Evolutionary conservation across 257 asterid species (phyloP).

Genomic region (Nicotiana otophora): DNA sequence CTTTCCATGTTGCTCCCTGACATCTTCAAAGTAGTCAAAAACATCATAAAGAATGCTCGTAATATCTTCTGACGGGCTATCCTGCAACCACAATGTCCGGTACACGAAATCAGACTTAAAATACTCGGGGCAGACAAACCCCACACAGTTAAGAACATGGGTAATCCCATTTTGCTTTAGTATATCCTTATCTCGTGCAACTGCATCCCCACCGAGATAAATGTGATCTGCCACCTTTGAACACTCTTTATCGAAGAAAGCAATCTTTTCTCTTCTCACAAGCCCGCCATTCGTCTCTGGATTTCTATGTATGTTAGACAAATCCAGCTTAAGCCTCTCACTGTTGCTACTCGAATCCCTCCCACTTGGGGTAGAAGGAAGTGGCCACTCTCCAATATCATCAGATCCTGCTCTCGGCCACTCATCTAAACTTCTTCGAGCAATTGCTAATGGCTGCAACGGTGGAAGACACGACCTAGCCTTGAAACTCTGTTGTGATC

Average conservation of each 20-base stretch:
- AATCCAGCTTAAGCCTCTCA: slow-evolving; percentile 50
- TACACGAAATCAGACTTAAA: slow-evolving; percentile 41
- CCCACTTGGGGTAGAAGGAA: slow-evolving; percentile 43
- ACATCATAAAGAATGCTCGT: slow-evolving; percentile 55
- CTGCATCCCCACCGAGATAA: slow-evolving; percentile 49
- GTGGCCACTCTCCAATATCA: slow-evolving; percentile 55
- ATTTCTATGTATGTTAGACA: slow-evolving; percentile 37
- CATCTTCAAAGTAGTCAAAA: slow-evolving; percentile 54
- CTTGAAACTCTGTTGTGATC: slow-evolving; percentile 41
- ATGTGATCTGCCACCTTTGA: slow-evolving; percentile 46
- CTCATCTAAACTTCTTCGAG: slow-evolving; percentile 49
- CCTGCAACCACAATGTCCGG: slow-evolving; percentile 51
- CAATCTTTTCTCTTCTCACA: slow-evolving; percentile 41
- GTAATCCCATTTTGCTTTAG: slow-evolving; percentile 41
- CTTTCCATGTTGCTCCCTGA: slow-evolving; percentile 39
- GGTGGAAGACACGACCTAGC: slow-evolving; percentile 46
- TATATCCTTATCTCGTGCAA: slow-evolving; percentile 41
- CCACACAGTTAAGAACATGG: slow-evolving; percentile 46
- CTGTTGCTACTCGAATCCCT: slow-evolving; percentile 25
- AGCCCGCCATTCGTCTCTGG: slow-evolving; percentile 35
- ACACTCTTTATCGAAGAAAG: slow-evolving; percentile 44
- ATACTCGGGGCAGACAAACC: slow-evolving; percentile 48
- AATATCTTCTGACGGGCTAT: slow-evolving; percentile 52
- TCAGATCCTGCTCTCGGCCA: slow-evolving; percentile 61
- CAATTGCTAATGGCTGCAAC: slow-evolving; percentile 41